A percentile compares a stretch with the other conserved stretches of the same genome.
These are phyloP conservation scores for Agrocybe pediades DNA, from an alignment of 768 basidiomycete species.

Conservation along the genomic window DNA sequence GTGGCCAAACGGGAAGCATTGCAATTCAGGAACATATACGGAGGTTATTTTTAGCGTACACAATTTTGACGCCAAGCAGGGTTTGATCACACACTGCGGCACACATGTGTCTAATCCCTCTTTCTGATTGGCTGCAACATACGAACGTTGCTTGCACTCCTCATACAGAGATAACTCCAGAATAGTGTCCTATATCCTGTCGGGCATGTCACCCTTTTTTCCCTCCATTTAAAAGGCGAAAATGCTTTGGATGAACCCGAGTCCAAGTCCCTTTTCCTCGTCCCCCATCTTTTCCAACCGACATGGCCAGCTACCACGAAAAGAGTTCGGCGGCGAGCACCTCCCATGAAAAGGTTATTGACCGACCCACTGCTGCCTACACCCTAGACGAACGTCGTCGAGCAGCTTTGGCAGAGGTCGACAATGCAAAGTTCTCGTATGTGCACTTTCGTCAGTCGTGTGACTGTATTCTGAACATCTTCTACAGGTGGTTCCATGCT, in stretches of 20 bases:
- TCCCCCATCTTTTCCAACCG: constrained; percentile 5
- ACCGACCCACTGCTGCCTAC: constrained; percentile 31
- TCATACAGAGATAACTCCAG: neutral
- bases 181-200: neutral
- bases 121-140: constrained; percentile 27
- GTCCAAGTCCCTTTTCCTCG: constrained; percentile 6
- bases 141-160: constrained; percentile 31
- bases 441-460: constrained; percentile 22
- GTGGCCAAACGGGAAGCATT: no score
- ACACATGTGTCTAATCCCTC: constrained; percentile 15
- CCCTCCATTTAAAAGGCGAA: constrained; percentile 8
- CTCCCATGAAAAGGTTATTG: constrained; percentile 23
- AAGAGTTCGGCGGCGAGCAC: constrained; percentile 38
- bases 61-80: neutral
- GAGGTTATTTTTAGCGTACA: constrained; percentile 10
- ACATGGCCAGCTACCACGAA: constrained; percentile 40
- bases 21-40: neutral
- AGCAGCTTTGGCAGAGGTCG: constrained; percentile 82
- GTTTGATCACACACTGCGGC: neutral
- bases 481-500: constrained; percentile 77
- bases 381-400: constrained; percentile 72
- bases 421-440: constrained; percentile 84
- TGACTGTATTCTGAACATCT: constrained; percentile 1
- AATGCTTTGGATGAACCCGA: neutral
- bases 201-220: neutral